Evolutionary conservation across 2,329 filamentous ascomycete species (phyloP), one percentile per base, ranked within the genome.

Genomic region (Rutstroemia sp.): DNA sequence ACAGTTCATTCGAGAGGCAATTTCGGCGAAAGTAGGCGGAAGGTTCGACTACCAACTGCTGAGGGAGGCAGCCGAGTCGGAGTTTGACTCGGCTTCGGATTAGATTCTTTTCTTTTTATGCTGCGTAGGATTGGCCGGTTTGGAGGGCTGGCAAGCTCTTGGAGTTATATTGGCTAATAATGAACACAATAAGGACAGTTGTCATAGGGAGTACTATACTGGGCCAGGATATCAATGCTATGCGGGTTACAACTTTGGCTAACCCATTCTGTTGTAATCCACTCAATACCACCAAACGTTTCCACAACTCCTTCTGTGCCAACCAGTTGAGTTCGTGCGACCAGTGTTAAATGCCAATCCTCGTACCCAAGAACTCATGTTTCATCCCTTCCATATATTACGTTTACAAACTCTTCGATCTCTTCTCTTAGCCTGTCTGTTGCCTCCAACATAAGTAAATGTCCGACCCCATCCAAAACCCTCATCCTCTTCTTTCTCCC

Each of bases 31-130:
- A 30, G 65, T 71, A 8, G 66, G 67, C 60, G 71, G 70, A 7
- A 67, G 64, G 46, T 72, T 72, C 49, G 68, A 70, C 8, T 73
- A 69, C 44, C 60, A 62, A 19, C 54, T 67, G 9, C 64, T 62
- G 25, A 65, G 68, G 50, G 68, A 70, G 18, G 49, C 47, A 1
- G 65, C 61, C 1, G 64, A 65, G n/a, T 66, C 59, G 10, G 67
- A 69, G 45, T 60, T 59, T 9, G 61, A 65, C 39, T 69, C 60
- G 10, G 61, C 65, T 23, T 70, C 67, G 9, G 66, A 68, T 52
- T 69, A 60, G 52, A 57, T 53, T 9, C 19, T 14, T 49, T 23
- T 21, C 6, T 50, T 27, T n/a, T 23, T n/a, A 14, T 7, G 16
- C 8, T 9, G 12, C 7, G 18, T 21, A 14, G 1, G 49, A 18